Conservation (phyloP, 768 basidiomycete species). For the Suillus subluteus region DNA sequence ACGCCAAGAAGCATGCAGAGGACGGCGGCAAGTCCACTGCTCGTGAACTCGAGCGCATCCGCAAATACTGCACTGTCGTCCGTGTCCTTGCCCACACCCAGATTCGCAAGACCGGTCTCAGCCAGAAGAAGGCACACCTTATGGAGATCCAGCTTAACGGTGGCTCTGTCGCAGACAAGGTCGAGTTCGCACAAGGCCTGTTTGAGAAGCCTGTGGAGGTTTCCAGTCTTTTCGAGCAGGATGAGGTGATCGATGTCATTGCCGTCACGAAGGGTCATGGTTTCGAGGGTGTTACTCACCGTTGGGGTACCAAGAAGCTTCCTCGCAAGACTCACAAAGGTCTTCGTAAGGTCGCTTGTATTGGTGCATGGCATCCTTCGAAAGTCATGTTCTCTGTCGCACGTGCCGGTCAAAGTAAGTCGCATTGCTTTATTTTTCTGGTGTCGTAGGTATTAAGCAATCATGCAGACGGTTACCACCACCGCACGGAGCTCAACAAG, state of each 20-base stretch:
- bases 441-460: slow-evolving; percentile 10
- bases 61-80: slow-evolving; percentile 99
- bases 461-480: slow-evolving; percentile 85
- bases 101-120: slow-evolving; percentile 95
- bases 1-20: slow-evolving; percentile 99
- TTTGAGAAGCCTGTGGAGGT: slow-evolving; percentile 98
- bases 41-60: slow-evolving; percentile 98
- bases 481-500: slow-evolving; percentile 98
- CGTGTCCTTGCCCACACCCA: slow-evolving; percentile 99
- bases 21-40: slow-evolving; percentile 88
- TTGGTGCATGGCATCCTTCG: slow-evolving; percentile 97
- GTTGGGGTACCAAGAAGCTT: slow-evolving; percentile 99
- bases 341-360: slow-evolving; percentile 99
- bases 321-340: slow-evolving; percentile 99
- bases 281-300: slow-evolving; percentile 98
- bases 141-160: slow-evolving; percentile 99
- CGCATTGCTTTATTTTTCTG: slow-evolving; percentile 13
- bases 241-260: slow-evolving; percentile 95
- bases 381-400: slow-evolving; percentile 99
- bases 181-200: slow-evolving; percentile 89
- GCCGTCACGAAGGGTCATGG: slow-evolving; percentile 99
- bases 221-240: slow-evolving; percentile 87
- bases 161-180: slow-evolving; percentile 94
- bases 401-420: slow-evolving; percentile 98
- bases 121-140: slow-evolving; percentile 99